Evolutionary conservation across 148 eudicot genomes (phyloP), one percentile per base, ranked within the genome.

Genomic region (Amaranthus cruentus): DNA sequence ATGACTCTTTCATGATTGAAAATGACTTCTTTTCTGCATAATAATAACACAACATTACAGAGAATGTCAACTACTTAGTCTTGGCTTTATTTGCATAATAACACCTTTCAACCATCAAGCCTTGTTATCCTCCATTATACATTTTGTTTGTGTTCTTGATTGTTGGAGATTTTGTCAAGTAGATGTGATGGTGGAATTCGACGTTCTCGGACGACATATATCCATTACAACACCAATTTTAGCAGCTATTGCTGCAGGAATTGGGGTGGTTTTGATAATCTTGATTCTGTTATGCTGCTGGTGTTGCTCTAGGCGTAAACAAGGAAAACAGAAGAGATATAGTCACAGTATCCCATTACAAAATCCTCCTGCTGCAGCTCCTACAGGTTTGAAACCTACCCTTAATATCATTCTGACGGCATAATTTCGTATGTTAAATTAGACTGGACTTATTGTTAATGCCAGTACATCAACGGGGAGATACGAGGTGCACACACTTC

Each of bases 191-290:
- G 63, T 79, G 81, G 21, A 9, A 14, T 12, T 69, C 10, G 18
- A 74, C 0, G 18, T 63, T 55, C 42, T 6, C 14, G 58, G 44
- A 52, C 11, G 54, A 4, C 64, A 76, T 13, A 46, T 85, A n/a
- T 77, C 87, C 15, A 79, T 84, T 46, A 76, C 78, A 43, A 73
- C 81, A 42, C 78, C 70, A 49, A 54, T 78, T 47, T 75, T 88
- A 7, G 89, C 81, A 57, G 89, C 85, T 46, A 78, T 88, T 15
- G 88, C 82, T 3, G 62, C 85, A 6, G 92, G 86, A 47, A 84
- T 84, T 9, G 83, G 77, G 4, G 56, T 70, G 38, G 4, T 84
- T 46, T 67, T 88, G 4, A 82, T 55, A 50, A 51, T 88, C 49
- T 68, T 88, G 72, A 74, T 82, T 21, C 2, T 85, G 48, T 73